Base-by-base conservation (phyloP, 2,329 filamentous ascomycete genomes). In the Aspergillus fumigatus region DNA sequence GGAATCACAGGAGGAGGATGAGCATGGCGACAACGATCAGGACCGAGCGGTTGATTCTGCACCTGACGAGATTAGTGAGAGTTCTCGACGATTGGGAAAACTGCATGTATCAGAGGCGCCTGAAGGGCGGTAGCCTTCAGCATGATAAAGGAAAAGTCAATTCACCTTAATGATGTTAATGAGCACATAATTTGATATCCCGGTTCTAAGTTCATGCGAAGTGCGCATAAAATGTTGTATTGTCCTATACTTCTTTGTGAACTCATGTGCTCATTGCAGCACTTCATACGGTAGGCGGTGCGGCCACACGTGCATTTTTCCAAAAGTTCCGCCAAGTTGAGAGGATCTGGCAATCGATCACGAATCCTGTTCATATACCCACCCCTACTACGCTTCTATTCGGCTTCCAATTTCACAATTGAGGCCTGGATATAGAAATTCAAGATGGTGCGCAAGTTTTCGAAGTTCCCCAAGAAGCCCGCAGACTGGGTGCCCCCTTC, bases 301-400 rank as follows among this genome's bases (percentile, higher is more conserved):
- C 71, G 71, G 71, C 71, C 70, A 74, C 59, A 51, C 56, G 57
- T 66, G 71, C 71, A 74, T 60, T 65, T 70, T 59, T 55, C 56
- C 64, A 61, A 69, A 69, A 68, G 67, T 69, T 68, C 65, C 61
- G 64, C 64, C 59, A 53, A 60, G 50, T 53, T 43, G 54, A 43
- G 19, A 56, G 50, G 38, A 50, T 48, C 51, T 53, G 23, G 19
- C n/a, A 47, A 17, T 23, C 21, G 49, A 25, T 11, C 43, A 47
- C 43, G 23, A 47, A 47, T n/a, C 10, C 43, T 14, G 14, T 14
- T 4, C 14, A 23, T 23, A 47, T 14, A 14, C 43, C 43, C 21
- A 23, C 23, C 43, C 26, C 43, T 23, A 17, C 17, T 47, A 17
- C 43, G 4, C 43, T 7, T 14, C 19, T 25, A 47, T 14, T 11